Conservation (phyloP, 805 yeast genomes). For the Kuraishia hungarica region DNA sequence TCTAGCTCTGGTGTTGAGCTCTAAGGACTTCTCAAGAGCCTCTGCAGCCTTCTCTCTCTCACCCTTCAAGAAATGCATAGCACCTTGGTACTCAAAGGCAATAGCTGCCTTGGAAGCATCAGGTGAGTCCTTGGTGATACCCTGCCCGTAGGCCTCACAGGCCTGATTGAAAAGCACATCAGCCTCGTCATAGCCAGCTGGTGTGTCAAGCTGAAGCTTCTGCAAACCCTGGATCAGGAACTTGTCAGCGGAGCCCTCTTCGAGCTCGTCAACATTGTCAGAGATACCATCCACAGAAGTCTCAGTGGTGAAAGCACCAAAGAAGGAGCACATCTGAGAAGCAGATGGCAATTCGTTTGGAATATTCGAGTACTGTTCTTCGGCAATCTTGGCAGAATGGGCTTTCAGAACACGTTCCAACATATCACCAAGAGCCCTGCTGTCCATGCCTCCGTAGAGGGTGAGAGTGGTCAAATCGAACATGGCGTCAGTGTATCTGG, state of each 20-base stretch:
- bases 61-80: slow-evolving; percentile 74
- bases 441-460: slow-evolving; percentile 64
- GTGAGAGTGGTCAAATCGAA: slow-evolving; percentile 87
- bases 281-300: slow-evolving; percentile 36
- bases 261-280: slow-evolving; percentile 38
- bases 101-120: slow-evolving; percentile 43
- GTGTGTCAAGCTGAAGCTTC: slow-evolving; percentile 35
- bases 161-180: slow-evolving; percentile 54
- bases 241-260: slow-evolving; percentile 52
- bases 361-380: slow-evolving; percentile 43
- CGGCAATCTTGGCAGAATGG: slow-evolving; percentile 67
- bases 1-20: slow-evolving; percentile 67
- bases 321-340: slow-evolving; percentile 76
- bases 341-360: slow-evolving; percentile 67
- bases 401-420: slow-evolving; percentile 82
- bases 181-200: slow-evolving; percentile 56
- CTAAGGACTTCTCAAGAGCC: slow-evolving; percentile 58
- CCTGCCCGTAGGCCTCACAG: slow-evolving; percentile 25
- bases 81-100: slow-evolving; percentile 78
- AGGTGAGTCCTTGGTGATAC: slow-evolving; percentile 25
- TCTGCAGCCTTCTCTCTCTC: slow-evolving; percentile 57
- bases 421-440: slow-evolving; percentile 60
- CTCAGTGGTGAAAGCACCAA: slow-evolving; percentile 72
- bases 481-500: slow-evolving; percentile 74
- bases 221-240: slow-evolving; percentile 59